Evolutionary conservation across 108 stramenopile genomes (phyloP), one percentile per base, ranked within the genome.

Genomic region (Cyclotella atomus): DNA sequence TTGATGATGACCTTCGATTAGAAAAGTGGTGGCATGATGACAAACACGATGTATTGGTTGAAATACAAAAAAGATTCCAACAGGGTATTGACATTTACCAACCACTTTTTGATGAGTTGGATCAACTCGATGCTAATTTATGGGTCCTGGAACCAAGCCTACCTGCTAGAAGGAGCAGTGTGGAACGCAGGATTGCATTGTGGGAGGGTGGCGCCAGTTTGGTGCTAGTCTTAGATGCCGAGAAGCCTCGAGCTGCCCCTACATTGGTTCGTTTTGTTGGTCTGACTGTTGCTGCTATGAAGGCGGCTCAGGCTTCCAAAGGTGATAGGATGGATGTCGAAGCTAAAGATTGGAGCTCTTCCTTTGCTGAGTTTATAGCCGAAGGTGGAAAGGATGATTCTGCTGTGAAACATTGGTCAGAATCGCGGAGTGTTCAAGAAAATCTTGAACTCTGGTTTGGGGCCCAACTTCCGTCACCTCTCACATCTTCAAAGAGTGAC

Each of bases 391-490:
- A 47, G 35, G 24, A 57, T 55, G 41, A 49, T 24, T 50, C 32
- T 15, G n/a, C 5, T 15, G 33, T 24, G 24, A 3, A 67, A 47
- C 36, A 47, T 16, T 85, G 85, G 85, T 76, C 76, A 14, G 70
- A 83, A 60, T 34, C 71, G n/a, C 61, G 75, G 55, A 75, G 76
- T 43, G 47, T 90, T 17, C 64, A 72, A 21, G 86, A 75, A 14
- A 90, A 90, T 71, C 75, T 90, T 0, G 75, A 90, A 50, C 50
- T 71, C 2, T 83, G 86, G 60, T 85, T 90, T 20, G 87, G 84
- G 15, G 53, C 77, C 5, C 19, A 28, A 38, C 78, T 90, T 7
- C 87, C 89, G 15, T 85, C 84, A 12, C 89, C 89, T 16, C 59
- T 76, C 2, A 77, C 82, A 12, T 80, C 84, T 2, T 56, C 71